Evolutionary conservation across 352 stramenopile species (phyloP), one percentile per base, ranked within the genome.

Genomic region (Peronospora belbahrii): DNA sequence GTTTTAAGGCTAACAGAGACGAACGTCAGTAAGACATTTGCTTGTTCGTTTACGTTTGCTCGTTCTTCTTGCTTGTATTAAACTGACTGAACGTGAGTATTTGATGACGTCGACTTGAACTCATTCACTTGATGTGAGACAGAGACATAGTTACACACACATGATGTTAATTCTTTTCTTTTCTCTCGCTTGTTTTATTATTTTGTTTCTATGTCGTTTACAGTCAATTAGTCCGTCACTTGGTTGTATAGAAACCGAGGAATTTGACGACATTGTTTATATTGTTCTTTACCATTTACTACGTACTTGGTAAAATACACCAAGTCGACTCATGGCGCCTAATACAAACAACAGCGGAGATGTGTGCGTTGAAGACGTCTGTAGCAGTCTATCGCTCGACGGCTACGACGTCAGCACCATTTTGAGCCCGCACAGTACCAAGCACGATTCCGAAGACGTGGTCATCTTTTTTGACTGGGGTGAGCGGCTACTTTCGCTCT

Each of bases 401-500:
- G 64, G 63, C 49, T 84, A 70, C 42, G 72, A 87, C 46, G 65
- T 72, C 32, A 44, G 42, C 47, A 44, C 58, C 41, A 48, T 71
- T 33, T n/a, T 62, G 33, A 62, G 59, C 28, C 43, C 65, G 14
- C 48, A 43, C 8, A 64, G 11, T 43, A 58, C 41, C 51, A 69
- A 84, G 35, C 67, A 73, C 48, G 44, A 56, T 23, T 51, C 58
- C n/a, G 69, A 83, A 20, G 59, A 85, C 46, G 67, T 74, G 5
- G 65, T 91, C 56, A 83, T 91, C 59, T 88, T 91, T 61, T 86
- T 91, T 48, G 79, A 91, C 53, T 91, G 79, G 79, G 79, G 79
- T 91, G 73, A 57, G 70, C 49, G 33, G 4, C 19, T 18, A 7
- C 13, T 14, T 3, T 22, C 39, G 37, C 28, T 52, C 20, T 51